Evolutionary conservation across 371 early-diverging fungal species (phyloP), one percentile per base, ranked within the genome.

Genomic region (Chytridiales sp.): DNA sequence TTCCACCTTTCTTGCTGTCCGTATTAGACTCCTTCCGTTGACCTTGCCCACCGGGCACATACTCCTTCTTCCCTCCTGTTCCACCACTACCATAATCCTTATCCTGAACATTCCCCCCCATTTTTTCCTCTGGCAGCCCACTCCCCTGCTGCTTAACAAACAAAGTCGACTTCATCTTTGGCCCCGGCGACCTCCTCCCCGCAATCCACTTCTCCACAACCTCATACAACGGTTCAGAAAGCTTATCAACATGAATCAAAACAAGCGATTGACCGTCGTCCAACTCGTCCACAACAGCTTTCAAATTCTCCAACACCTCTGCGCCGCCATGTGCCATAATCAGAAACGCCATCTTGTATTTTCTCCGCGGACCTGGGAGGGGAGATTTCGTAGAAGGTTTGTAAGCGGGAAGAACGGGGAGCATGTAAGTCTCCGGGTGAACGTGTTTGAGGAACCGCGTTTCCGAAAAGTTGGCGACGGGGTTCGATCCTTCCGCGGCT

Each of bases 301-400:
- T 36, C 17, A 59, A 38, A 51, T 29, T 43, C 29, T 39, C 41
- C 22, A 53, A 48, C 11, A 31, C 26, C 41, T 56, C 64, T 4
- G 30, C 34, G 2, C 44, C 40, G 17, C 74, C 70, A 53, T 77
- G 74, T 1, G 70, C 48, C 70, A 73, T 72, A 41, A 77, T 26
- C n/a, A 77, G 56, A 58, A 67, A 72, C 5, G 72, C 77, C n/a
- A 77, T n/a, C 24, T 48, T 52, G 58, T 73, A 73, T 31, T 43
- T 59, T 13, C 66, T 32, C 41, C 69, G 56, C 22, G 38, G 43
- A 24, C 58, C 58, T 3, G 63, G 61, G 21, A 63, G 39, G 39
- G 11, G 39, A 38, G 43, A 17, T 15, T 15, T 19, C 5, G 30
- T n/a, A 11, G 41, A 17, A 5, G 57, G 44, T 2, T n/a, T 30